These are phyloP conservation scores for Eucalyptus erythrocorys DNA, from an alignment of 345 rosid species.

Conservation along the genomic window DNA sequence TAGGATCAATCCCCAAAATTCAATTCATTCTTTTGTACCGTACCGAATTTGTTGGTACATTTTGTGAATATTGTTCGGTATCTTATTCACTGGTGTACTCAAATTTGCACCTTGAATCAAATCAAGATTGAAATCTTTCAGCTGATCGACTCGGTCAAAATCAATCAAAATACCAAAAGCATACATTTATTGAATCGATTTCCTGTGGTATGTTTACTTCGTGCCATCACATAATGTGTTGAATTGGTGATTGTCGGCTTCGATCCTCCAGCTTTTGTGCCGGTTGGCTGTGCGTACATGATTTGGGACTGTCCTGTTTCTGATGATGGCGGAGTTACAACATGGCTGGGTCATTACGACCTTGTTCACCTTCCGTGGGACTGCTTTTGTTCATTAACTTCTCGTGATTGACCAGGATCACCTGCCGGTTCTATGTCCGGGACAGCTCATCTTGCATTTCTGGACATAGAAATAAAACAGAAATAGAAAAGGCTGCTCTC, in stretches of 20 bases:
- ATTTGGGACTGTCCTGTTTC: background rate
- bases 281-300: background rate
- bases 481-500: background rate
- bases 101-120: background rate
- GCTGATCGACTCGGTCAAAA: background rate
- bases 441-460: background rate
- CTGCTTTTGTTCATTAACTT: background rate
- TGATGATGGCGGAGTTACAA: background rate
- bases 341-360: background rate
- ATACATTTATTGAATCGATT: background rate
- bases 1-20: background rate
- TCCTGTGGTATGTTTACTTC: background rate
- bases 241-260: background rate
- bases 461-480: background rate
- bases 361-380: background rate
- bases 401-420: background rate
- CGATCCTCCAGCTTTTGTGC: background rate
- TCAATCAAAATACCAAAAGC: background rate
- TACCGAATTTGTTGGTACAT: background rate
- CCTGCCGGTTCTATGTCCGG: background rate
- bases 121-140: background rate
- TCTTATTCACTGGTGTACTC: background rate
- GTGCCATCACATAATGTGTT: background rate
- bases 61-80: background rate
- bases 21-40: background rate